Conservation (phyloP, 257 asterid genomes). For the Parsonsia alboflavescens region DNA sequence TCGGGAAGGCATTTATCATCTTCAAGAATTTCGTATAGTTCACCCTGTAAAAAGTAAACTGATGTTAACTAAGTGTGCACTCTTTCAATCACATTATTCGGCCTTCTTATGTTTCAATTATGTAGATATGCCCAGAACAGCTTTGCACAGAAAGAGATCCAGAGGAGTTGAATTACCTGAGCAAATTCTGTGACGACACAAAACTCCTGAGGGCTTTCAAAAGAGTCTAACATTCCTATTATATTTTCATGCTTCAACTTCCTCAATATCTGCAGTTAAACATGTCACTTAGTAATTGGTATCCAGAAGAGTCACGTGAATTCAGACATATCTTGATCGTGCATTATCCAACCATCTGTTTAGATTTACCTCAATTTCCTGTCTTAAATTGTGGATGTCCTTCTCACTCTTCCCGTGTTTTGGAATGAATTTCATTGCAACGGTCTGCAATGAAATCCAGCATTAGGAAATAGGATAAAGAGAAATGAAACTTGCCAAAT, state of each 20-base stretch:
- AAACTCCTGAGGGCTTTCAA: slow-evolving; percentile 94
- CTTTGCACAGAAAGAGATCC: not conserved
- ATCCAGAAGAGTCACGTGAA: not conserved
- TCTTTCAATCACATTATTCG: not conserved
- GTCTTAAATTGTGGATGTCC: slow-evolving; percentile 82
- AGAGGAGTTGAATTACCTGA: slow-evolving; percentile 44
- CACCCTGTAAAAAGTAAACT: slow-evolving; percentile 58
- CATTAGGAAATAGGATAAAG: not conserved
- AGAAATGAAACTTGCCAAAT: not conserved
- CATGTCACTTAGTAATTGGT: not conserved
- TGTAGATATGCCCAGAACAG: not conserved
- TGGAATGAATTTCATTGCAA: slow-evolving; percentile 92
- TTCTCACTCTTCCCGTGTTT: slow-evolving; percentile 92
- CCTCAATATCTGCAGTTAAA: slow-evolving; percentile 67
- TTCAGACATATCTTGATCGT: not conserved
- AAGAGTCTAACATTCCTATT: slow-evolving; percentile 92
- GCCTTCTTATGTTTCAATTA: not conserved
- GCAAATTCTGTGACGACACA: slow-evolving; percentile 97
- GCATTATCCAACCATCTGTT: not conserved
- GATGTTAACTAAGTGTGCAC: slow-evolving; percentile 15
- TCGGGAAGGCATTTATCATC: slow-evolving; percentile 99
- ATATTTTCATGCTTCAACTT: slow-evolving; percentile 92
- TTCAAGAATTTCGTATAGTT: slow-evolving; percentile 94
- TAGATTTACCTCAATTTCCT: slow-evolving; percentile 78
- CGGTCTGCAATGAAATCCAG: slow-evolving; percentile 51